These are phyloP conservation scores for Bretziella fagacearum DNA, from an alignment of 2,329 filamentous ascomycete genomes.

Conservation along the genomic window DNA sequence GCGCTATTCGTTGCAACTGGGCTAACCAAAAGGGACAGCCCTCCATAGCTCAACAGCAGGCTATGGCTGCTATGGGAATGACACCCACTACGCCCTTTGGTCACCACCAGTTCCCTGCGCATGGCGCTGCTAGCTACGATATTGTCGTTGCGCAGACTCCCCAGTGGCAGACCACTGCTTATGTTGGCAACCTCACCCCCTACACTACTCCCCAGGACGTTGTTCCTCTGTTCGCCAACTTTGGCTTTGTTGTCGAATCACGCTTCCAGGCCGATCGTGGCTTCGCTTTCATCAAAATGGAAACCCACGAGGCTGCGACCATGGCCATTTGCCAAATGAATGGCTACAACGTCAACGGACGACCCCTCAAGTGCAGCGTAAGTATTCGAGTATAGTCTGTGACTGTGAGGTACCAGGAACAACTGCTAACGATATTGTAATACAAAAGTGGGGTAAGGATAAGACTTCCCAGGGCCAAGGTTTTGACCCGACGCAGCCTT, in stretches of 20 bases:
- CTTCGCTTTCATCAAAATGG: conserved; percentile 99
- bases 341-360: conserved; percentile 93
- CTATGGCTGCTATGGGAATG: conserved; percentile 95
- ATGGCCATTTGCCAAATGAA: conserved; percentile 98
- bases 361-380: conserved; percentile 96
- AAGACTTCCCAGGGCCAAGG: conserved; percentile 71
- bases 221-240: conserved; percentile 96
- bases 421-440: conserved; percentile 19
- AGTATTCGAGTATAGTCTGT: no score
- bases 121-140: conserved; percentile 92
- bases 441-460: conserved; percentile 86
- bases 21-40: conserved; percentile 99
- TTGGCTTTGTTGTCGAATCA: conserved; percentile 92
- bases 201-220: conserved; percentile 96
- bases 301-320: conserved; percentile 90
- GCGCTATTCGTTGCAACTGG: conserved; percentile 98
- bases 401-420: not conserved
- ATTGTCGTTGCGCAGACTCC: conserved; percentile 93
- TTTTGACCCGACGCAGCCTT: conserved; percentile 55
- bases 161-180: conserved; percentile 95
- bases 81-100: conserved; percentile 92
- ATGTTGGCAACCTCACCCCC: conserved; percentile 91
- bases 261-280: conserved; percentile 95
- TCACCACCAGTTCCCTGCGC: conserved; percentile 93
- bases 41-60: conserved; percentile 93